Evolutionary conservation across 2,329 filamentous ascomycete genomes (phyloP), one percentile per base, ranked within the genome.

Genomic region (Penicillium sp.): DNA sequence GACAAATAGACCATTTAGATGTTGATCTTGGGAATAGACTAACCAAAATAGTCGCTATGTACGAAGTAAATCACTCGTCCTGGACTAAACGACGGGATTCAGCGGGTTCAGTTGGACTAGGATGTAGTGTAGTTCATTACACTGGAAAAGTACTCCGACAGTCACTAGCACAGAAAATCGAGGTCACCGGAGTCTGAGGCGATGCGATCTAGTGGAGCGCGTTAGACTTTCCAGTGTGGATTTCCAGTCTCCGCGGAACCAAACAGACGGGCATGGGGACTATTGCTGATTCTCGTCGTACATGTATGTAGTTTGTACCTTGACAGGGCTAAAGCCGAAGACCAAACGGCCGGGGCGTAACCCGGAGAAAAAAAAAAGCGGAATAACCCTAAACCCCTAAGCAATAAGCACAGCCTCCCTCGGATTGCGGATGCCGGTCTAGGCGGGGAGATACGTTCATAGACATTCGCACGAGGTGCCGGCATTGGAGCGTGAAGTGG

Each of bases 321-420:
- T 44, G 45, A 28, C 45, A 49, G 24, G 45, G 45, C 45, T 15
- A 49, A 49, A 28, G 49, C 49, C n/a, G n/a, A 37, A 37, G 30
- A 53, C 30, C 22, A 17, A 24, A 26, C 35, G 51, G 51, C 19
- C 24, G 53, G 35, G 45, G 59, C n/a, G 53, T 47, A 47, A 24
- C 4, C 55, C 37, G 30, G 47, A 49, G 40, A 54, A 58, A 8
- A 24, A 22, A 10, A 24, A 15, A 58, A 24, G 30, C 30, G 30
- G 12, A 12, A 33, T 12, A 33, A 45, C 26, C 33, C 30, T n/a
- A n/a, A n/a, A n/a, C n/a, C 33, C 15, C 37, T n/a, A n/a, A n/a
- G 37, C 37, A 38, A 8, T 33, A 10, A 53, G 54, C 59, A 61
- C 59, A 40, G 59, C 59, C 59, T 58, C 53, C 53, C n/a, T 30